Evolutionary conservation across 495 filamentous ascomycete species (phyloP).

Genomic region (Talaromyces proteolyticus): DNA sequence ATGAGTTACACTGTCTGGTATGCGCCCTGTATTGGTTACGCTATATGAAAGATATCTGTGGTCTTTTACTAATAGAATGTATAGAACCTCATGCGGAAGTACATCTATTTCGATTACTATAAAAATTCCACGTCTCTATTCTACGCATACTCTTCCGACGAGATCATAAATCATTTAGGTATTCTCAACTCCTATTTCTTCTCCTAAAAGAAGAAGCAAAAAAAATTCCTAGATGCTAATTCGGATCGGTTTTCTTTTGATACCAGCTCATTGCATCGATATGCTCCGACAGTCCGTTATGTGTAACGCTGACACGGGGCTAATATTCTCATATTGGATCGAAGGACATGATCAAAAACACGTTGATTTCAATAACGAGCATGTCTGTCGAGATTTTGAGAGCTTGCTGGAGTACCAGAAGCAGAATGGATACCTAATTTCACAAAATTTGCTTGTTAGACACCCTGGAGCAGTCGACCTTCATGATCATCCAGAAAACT

Average conservation of each 20-base stretch:
- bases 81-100: neutral
- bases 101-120: neutral
- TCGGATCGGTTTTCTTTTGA: neutral
- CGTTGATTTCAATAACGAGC: conserved; percentile 17
- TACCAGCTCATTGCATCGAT: neutral
- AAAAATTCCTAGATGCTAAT: neutral
- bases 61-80: neutral
- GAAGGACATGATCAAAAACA: conserved; percentile 23
- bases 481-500: neutral
- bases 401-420: conserved; percentile 10
- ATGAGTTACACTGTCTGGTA: neutral
- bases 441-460: neutral
- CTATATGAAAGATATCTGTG: neutral
- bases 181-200: neutral
- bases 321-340: conserved; percentile 28
- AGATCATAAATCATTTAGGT: neutral
- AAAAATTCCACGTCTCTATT: neutral
- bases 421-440: neutral
- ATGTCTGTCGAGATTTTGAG: conserved; percentile 11
- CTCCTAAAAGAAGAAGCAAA: neutral
- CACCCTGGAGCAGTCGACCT: neutral
- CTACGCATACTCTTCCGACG: neutral
- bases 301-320: neutral
- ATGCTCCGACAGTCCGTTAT: neutral
- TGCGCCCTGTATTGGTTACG: neutral